phyloP scores from a whole-genome alignment of 2,329 filamentous ascomycete genomes.

The Clarireedia monteithiana region DNA sequence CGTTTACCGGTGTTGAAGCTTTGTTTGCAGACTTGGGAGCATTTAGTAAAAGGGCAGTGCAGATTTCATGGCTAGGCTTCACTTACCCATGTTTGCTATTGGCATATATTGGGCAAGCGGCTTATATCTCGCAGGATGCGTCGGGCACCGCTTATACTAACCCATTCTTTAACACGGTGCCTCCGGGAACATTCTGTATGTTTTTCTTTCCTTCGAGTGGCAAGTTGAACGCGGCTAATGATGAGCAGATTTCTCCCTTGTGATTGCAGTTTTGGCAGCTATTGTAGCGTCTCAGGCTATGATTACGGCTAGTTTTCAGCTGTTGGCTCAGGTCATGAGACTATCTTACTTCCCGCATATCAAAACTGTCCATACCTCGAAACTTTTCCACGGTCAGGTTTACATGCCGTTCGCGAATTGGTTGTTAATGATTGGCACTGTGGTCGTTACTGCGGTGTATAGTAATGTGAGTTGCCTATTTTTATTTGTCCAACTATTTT shows the following conservation, averaged over 20 bases:
- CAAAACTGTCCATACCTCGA: conserved; percentile 63
- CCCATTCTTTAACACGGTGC: conserved; percentile 66
- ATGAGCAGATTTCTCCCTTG: conserved; percentile 45
- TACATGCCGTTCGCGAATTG: conserved; percentile 73
- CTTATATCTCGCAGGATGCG: conserved; percentile 54
- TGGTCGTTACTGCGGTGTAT: conserved; percentile 68
- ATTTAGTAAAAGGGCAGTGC: conserved; percentile 62
- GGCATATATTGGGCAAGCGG: conserved; percentile 54
- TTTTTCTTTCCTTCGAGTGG: not conserved
- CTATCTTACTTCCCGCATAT: conserved; percentile 67
- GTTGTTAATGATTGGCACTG: conserved; percentile 66
- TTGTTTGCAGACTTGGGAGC: conserved; percentile 73
- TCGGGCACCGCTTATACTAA: conserved; percentile 56
- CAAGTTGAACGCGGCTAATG: not conserved
- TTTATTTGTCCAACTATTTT: not conserved
- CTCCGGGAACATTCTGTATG: conserved; percentile 54
- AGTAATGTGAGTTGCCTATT: conserved; percentile 45
- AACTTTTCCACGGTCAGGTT: conserved; percentile 63
- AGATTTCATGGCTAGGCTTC: conserved; percentile 63
- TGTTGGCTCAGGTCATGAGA: conserved; percentile 62
- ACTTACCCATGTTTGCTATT: conserved; percentile 56
- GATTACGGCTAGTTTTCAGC: conserved; percentile 67
- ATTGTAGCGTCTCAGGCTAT: conserved; percentile 74
- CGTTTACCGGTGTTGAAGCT: conserved; percentile 73
- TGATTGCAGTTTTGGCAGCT: conserved; percentile 62